Percentiles rank a stretch among this genome's conserved stretches.
Conservation (phyloP, 176 grass and related monocot genomes). For the Hyparrhenia diplandra region DNA sequence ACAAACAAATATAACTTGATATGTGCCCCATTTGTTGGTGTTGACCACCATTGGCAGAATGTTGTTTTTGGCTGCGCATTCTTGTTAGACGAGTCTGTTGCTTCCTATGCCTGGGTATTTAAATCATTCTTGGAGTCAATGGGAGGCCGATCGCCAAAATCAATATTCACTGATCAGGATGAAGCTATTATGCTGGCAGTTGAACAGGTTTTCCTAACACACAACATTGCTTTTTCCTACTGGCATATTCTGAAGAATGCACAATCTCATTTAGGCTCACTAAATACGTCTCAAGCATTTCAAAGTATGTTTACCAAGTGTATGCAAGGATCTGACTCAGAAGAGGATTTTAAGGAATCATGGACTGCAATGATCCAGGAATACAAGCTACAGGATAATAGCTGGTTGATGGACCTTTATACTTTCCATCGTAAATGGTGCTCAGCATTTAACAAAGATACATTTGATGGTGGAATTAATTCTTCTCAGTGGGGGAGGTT, state of each 20-base stretch:
- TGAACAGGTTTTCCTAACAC: conserved; percentile 63
- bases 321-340: conserved; percentile 66
- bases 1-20: conserved; percentile 64
- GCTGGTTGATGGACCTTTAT: conserved; percentile 59
- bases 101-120: conserved; percentile 72
- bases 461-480: conserved; percentile 84
- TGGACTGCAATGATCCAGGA: conserved; percentile 58
- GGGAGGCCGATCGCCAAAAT: conserved; percentile 57
- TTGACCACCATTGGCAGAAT: conserved; percentile 89
- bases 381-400: conserved; percentile 61
- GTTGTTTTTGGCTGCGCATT: conserved; percentile 70
- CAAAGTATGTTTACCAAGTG: conserved; percentile 70
- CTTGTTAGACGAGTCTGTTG: conserved; percentile 68
- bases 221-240: conserved; percentile 62
- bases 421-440: conserved; percentile 70
- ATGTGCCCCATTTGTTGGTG: conserved; percentile 70
- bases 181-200: conserved; percentile 54
- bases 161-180: conserved; percentile 79
- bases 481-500: conserved; percentile 67
- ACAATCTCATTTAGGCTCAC: conserved; percentile 58
- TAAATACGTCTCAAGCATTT: conserved; percentile 74
- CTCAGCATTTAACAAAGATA: conserved; percentile 68
- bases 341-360: conserved; percentile 60
- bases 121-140: conserved; percentile 75
- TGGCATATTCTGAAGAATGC: conserved; percentile 79